Base-by-base conservation (phyloP, 352 stramenopile species). In the Globisporangium abappressorium region DNA sequence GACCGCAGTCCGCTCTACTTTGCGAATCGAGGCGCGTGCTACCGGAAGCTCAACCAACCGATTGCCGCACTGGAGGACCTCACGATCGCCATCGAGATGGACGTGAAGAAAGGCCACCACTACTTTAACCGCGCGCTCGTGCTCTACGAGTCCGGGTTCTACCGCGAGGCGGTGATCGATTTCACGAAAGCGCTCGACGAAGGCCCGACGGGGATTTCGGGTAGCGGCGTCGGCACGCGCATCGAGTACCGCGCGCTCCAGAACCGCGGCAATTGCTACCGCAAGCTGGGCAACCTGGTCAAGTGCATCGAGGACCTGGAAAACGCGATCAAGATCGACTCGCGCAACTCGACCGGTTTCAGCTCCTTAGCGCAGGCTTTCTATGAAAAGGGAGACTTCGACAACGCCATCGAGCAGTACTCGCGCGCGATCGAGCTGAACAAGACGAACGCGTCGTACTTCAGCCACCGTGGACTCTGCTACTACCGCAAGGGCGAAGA, bases 271-370 rank as follows among this genome's bases (percentile, higher is more conserved):
- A 89, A 84, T 26, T 94, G 86, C 68, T 87, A 81, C 43, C 75
- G 84, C 3, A 75, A 76, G 36, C 72, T 94, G 3, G 82, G 81
- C 14, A 76, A 89, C 33, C 65, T 91, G 6, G 26, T 62, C 3
- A 87, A 84, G 63, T 94, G 86, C 56, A 91, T 93, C 38, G 83
- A 91, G 28, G 84, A 94, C 43, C 74, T 94, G 30, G 75, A 89
- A 66, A 65, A 69, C 18, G 86, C 86, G 3, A 90, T 92, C 59
- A 82, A 90, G 62, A 71, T 94, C 51, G 86, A 94, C 53, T 49
- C 80, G 34, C 80, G 82, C 28, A 94, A 93, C 26, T 69, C 84
- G 0, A 81, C 79, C 5, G 84, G 74, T 2, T 93, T 90, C 62
- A 81, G 66, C 33, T 74, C 75, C 12, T 71, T 94, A 5, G 84